These are phyloP conservation scores for Fraxinus velutina DNA, from an alignment of 305 asterid genomes.

Conservation along the genomic window DNA sequence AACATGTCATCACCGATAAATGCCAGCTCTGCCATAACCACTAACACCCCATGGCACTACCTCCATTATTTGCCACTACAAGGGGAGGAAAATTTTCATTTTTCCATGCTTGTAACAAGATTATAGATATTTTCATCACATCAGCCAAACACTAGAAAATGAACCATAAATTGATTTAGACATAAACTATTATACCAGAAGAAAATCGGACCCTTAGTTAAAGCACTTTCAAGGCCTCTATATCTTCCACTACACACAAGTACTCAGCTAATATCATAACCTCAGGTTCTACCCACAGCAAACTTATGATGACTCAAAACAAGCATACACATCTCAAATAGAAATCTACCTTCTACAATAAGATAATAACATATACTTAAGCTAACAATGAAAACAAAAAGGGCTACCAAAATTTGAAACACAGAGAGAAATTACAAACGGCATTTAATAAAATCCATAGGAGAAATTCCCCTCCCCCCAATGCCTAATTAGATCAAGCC, in stretches of 20 bases:
- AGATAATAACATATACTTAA: neutral
- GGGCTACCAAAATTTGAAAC: neutral
- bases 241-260: neutral
- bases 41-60: neutral
- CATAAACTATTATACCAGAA: neutral
- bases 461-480: neutral
- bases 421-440: neutral
- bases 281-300: neutral
- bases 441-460: neutral
- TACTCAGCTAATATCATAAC: neutral
- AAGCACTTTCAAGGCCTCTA: neutral
- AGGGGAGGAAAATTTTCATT: neutral
- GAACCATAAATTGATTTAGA: neutral
- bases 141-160: neutral
- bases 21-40: neutral
- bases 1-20: neutral
- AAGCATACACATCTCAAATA: neutral
- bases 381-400: neutral
- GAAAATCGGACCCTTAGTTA: neutral
- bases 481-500: conserved; percentile 20
- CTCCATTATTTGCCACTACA: neutral
- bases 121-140: neutral
- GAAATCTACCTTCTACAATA: neutral
- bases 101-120: neutral
- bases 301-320: conserved; percentile 4